Conservation (phyloP, 1,284 basidiomycete genomes). For the Leccinum subatratum region DNA sequence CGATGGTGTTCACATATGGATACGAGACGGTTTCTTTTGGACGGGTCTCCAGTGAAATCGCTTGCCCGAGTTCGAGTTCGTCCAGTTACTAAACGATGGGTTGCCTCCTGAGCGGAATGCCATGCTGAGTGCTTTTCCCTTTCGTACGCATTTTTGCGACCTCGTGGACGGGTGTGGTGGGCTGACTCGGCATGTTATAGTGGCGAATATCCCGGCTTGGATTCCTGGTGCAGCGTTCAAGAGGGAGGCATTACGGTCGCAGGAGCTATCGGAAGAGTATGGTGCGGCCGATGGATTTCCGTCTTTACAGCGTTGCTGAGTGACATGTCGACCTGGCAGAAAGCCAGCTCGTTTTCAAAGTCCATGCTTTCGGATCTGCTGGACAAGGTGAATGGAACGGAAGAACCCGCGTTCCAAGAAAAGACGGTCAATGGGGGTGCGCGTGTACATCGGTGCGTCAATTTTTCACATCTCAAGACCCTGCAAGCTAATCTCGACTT, state of each 20-base stretch:
- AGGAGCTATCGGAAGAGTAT: slow-evolving; percentile 26
- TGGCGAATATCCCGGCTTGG: slow-evolving; percentile 27
- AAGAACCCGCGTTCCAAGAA: slow-evolving; percentile 21
- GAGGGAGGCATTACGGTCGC: slow-evolving; percentile 26
- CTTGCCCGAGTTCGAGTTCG: too few relatives aligned
- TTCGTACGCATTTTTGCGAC: slow-evolving; percentile 20
- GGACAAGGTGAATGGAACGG: slow-evolving; percentile 13
- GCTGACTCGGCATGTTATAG: slow-evolving; percentile 15
- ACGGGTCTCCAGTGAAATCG: too few relatives aligned
- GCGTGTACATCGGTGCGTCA: slow-evolving; percentile 27
- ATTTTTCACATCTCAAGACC: not conserved
- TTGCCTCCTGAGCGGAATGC: slow-evolving; percentile 29
- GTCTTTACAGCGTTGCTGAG: not conserved
- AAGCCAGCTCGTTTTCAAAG: slow-evolving; percentile 25
- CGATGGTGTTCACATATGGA: slow-evolving; percentile 31
- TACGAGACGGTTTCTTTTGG: slow-evolving; percentile 26
- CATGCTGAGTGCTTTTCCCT: slow-evolving; percentile 31
- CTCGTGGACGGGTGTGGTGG: not conserved
- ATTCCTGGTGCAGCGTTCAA: slow-evolving; percentile 31
- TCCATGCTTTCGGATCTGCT: slow-evolving; percentile 33
- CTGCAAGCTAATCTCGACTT: slow-evolving; percentile 1
- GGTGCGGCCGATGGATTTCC: slow-evolving; percentile 17
- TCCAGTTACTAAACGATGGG: slow-evolving; percentile 23
- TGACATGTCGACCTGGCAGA: slow-evolving; percentile 15
- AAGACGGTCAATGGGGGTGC: slow-evolving; percentile 25